Base-by-base conservation (phyloP, 2,329 filamentous ascomycete species). In the Huntiella savannae region DNA sequence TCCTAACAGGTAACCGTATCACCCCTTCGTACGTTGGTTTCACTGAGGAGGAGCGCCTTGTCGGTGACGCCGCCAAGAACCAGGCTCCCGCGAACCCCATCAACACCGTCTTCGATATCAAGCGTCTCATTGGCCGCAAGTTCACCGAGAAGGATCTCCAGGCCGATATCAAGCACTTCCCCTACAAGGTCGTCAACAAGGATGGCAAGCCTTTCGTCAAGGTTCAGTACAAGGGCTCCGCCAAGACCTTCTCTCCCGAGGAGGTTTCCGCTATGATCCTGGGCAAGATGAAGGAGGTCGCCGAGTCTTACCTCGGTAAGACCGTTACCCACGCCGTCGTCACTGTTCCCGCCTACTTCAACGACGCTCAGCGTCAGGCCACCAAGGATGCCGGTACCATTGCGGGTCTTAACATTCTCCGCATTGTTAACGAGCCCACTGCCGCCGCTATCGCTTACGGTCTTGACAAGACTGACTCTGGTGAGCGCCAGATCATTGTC, bases 11-110 rank as follows among this genome's bases (percentile, higher is more conserved):
- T 72, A 86, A 93, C 77, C 82, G 85, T 70, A 93, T 93, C 56
- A 93, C 86, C 57, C 86, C 86, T 47, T 93, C 85, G 53, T 94
- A 91, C 66, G 86, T 94, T 61, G 86, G 85, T 59, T 94, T 93
- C 66, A 96, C 86, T 64, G 87, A 96, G 58, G 86, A 95, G 53
- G 91, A 96, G 68, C 80, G 91, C 61, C 73, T 98, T 55, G 86
- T 98, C 56, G 91, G 91, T 73, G 91, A 98, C 65, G 85, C 91
- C 59, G 86, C 86, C 59, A 94, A 94, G 79, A 92, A 93, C 70
- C 86, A 93, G 72, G 86, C 82, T 60, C 79, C 82, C 52, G 65
- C 77, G 48, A 88, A 88, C 72, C 83, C 82, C 40, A 66, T 59
- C 55, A 75, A 79, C 59, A 88, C 82, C 45, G 73, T 88, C 60